Evolutionary conservation across 352 stramenopile genomes (phyloP), one percentile per base, ranked within the genome.

Genomic region (Phytophthora macrochlamydospora): DNA sequence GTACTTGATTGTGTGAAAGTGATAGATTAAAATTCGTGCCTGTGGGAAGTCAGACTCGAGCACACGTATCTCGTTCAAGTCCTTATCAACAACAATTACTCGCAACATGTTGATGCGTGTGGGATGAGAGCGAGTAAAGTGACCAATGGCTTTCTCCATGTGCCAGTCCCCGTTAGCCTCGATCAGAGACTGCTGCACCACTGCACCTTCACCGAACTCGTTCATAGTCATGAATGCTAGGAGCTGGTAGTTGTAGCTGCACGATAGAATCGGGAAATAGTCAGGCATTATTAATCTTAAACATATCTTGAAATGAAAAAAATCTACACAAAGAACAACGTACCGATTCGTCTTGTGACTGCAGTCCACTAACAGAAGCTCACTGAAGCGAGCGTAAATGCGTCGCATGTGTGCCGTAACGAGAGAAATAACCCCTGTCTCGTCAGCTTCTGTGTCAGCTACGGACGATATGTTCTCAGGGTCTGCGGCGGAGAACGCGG

Each of bases 1-100:
- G 3, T 64, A 69, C 38, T 72, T 67, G 14, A 67, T 51, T 0
- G 69, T 59, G n/a, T 76, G 68, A 29, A 76, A 72, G 7, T 62
- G 46, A 42, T 61, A 75, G 5, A 70, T 62, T 0, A 67, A 32
- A 0, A 70, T 4, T 0, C 57, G 56, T 4, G 57, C 49, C 2
- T 62, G 9, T 0, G 56, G 44, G 37, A 75, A 75, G 11, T 64
- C n/a, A 3, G 1, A n/a, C 29, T 64, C 6, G 2, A 73, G 14
- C 2, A 61, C 56, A 0, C 56, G 52, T 4, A 69, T 62, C 54
- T 74, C 66, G 12, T 73, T 66, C 18, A 66, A 2, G 14, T 66
- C 57, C 29, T 64, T 74, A 30, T 70, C 56, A 0, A 59, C 62
- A 7, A 64, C 35, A 7, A 73, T 59, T 1, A 69, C 59, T 12